Percentiles rank a stretch among this genome's conserved stretches.
phyloP scores from a whole-genome alignment of 345 rosid species.

The Sisymbrium altissimum region DNA sequence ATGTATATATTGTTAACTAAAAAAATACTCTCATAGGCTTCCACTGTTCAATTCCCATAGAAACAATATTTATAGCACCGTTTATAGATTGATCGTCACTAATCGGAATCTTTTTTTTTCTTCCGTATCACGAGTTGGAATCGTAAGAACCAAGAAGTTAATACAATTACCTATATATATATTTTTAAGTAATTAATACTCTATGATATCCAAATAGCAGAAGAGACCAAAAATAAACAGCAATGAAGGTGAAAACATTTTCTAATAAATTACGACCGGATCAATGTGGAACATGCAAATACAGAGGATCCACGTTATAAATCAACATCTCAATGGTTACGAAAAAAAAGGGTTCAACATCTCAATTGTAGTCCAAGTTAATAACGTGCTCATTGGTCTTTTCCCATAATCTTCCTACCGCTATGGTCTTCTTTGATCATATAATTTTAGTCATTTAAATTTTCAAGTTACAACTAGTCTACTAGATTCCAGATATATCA shows the following conservation, averaged over 20 bases:
- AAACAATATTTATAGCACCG: background rate
- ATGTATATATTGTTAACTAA: no score
- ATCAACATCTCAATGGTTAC: background rate
- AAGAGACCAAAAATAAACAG: constrained; percentile 25
- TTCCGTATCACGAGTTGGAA: background rate
- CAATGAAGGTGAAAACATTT: constrained; percentile 20
- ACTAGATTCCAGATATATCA: no score
- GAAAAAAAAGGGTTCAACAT: background rate
- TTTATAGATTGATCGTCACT: background rate
- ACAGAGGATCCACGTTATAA: constrained; percentile 30
- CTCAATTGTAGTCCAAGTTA: background rate
- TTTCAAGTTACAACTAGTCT: no score
- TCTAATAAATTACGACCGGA: background rate
- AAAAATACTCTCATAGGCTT: no score
- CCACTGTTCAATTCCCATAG: background rate
- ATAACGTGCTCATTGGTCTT: constrained; percentile 21
- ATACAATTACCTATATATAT: background rate
- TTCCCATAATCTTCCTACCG: background rate
- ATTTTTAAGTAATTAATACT: background rate
- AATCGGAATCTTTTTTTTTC: background rate
- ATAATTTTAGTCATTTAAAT: background rate
- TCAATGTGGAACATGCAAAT: constrained; percentile 31
- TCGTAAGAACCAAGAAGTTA: background rate
- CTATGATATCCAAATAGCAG: constrained; percentile 14
- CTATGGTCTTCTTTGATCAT: background rate